phyloP scores from a whole-genome alignment of 306 rosid species.

The Cucumis melo region DNA sequence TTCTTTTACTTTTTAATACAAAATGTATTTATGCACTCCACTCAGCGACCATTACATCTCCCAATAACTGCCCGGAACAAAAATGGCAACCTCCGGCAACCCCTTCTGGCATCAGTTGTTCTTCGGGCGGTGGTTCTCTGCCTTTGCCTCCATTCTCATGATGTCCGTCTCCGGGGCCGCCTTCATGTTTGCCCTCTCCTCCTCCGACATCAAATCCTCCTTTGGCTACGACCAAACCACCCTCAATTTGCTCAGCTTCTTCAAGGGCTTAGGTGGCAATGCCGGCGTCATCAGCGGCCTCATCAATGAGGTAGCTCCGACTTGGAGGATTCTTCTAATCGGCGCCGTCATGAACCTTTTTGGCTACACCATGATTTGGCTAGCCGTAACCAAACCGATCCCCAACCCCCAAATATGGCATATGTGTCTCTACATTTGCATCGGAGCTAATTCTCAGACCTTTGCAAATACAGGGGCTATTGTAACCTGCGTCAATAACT shows the following conservation, averaged over 20 bases:
- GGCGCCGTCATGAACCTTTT: slow-evolving; percentile 54
- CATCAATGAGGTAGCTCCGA: slow-evolving; percentile 45
- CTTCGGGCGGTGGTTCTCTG: slow-evolving; percentile 57
- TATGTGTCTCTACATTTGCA: slow-evolving; percentile 56
- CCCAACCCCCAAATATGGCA: slow-evolving; percentile 47
- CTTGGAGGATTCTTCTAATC: slow-evolving; percentile 43
- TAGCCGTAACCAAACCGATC: slow-evolving; percentile 31
- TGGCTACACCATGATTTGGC: slow-evolving; percentile 78
- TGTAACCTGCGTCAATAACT: slow-evolving; percentile 47
- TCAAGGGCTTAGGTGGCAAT: slow-evolving; percentile 60
- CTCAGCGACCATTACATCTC: not conserved
- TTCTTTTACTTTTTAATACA: too few relatives aligned
- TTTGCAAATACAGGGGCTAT: slow-evolving; percentile 51
- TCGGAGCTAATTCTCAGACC: slow-evolving; percentile 59
- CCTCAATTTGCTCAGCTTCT: slow-evolving; percentile 62
- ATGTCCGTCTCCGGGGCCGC: slow-evolving; percentile 57
- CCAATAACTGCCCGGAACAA: not conserved
- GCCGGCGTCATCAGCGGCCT: slow-evolving; percentile 45
- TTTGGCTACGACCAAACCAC: slow-evolving; percentile 65
- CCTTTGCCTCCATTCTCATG: slow-evolving; percentile 48
- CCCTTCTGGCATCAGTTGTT: slow-evolving; percentile 15
- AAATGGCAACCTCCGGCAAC: not conserved
- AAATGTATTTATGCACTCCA: not conserved
- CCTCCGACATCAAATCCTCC: slow-evolving; percentile 32
- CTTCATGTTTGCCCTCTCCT: slow-evolving; percentile 48